phyloP scores from a whole-genome alignment of 768 basidiomycete genomes.

The Serendipita indica region DNA sequence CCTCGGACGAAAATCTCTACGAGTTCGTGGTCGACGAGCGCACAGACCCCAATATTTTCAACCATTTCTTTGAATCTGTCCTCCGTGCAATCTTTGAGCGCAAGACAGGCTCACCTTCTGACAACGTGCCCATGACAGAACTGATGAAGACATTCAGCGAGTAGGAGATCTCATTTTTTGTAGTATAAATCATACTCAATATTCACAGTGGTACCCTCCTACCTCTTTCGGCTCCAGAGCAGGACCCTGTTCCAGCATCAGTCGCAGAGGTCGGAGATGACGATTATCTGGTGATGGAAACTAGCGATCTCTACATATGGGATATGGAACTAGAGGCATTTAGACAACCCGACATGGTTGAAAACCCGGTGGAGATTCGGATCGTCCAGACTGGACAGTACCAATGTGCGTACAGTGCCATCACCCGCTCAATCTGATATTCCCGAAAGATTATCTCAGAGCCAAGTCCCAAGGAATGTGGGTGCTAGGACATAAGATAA shows the following conservation, averaged over 20 bases:
- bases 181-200: neutral
- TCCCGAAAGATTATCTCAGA: slow-evolving; percentile 14
- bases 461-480: slow-evolving; percentile 29
- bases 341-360: neutral
- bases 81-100: slow-evolving; percentile 95
- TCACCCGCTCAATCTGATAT: neutral
- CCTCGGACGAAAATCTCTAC: slow-evolving; percentile 57
- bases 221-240: neutral
- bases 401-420: neutral
- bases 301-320: slow-evolving; percentile 42
- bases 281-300: slow-evolving; percentile 2
- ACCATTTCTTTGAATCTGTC: slow-evolving; percentile 87
- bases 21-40: slow-evolving; percentile 55
- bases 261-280: neutral
- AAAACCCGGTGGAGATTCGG: slow-evolving; percentile 9
- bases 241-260: neutral
- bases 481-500: slow-evolving; percentile 46
- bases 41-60: slow-evolving; percentile 54
- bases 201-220: neutral
- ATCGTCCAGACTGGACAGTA: slow-evolving; percentile 11
- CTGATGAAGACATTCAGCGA: slow-evolving; percentile 70
- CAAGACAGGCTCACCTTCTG: slow-evolving; percentile 63
- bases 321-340: slow-evolving; percentile 29
- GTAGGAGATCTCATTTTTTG: slow-evolving; percentile 32
- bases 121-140: slow-evolving; percentile 48